Evolutionary conservation across 495 filamentous ascomycete species (phyloP).

Genomic region (Aspergillus coremiiformis): DNA sequence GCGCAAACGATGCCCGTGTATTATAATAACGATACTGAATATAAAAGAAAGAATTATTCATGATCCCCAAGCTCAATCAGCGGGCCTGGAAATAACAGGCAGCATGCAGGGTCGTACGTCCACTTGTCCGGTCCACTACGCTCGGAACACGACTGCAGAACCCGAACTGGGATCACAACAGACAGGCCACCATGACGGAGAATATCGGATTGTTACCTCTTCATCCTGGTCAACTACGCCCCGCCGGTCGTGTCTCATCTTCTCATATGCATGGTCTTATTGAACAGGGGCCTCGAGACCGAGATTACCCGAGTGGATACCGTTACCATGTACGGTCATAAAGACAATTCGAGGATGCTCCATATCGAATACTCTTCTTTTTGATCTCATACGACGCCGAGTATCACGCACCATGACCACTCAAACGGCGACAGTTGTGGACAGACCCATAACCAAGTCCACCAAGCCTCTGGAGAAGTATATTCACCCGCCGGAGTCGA

Average conservation of each 20-base stretch:
- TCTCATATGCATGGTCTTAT: neutral
- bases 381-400: no score
- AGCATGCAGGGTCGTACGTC: no score
- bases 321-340: neutral
- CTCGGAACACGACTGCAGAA: no score
- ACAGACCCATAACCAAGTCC: neutral
- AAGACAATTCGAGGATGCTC: no score
- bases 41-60: neutral
- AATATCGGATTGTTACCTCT: no score
- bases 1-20: slow-evolving; percentile 7
- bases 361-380: neutral
- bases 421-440: neutral
- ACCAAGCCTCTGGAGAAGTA: neutral
- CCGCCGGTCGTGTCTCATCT: no score
- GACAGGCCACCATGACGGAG: no score
- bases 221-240: no score
- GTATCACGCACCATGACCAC: neutral
- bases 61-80: neutral
- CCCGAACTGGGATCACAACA: no score
- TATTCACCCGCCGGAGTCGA: neutral
- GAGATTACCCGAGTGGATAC: neutral
- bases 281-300: neutral
- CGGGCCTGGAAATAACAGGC: no score
- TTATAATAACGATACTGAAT: neutral
- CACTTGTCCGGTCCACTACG: no score